Evolutionary conservation across 2,329 filamentous ascomycete species (phyloP), one percentile per base, ranked within the genome.

Genomic region (Phaeosphaeriaceae sp.): DNA sequence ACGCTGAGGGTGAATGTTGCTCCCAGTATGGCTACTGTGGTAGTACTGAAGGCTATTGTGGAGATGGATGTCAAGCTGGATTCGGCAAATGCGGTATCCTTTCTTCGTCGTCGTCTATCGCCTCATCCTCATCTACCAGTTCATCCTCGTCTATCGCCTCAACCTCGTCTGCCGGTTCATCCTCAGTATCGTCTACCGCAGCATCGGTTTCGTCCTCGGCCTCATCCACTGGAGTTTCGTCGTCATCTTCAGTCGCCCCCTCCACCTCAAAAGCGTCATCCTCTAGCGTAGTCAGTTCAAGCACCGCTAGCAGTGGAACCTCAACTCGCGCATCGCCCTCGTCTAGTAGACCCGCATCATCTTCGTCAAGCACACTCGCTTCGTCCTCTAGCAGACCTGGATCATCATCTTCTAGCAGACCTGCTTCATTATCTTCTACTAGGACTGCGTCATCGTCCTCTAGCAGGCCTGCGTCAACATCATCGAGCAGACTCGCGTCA

Each of bases 21-120:
- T 43, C 30, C 15, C 5, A 18, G 18, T 41, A 36, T 8, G 42
- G 42, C 4, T 41, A 36, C 17, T 54, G 46, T 17, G 46, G 50
- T 15, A 29, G 13, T 13, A 26, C 42, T 12, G 21, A n/a, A 6
- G 42, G 6, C 1, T 32, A 54, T 17, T 52, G 48, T 21, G 46
- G 48, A 13, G 33, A 9, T 2, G 42, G 32, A 1, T 58, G 54
- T 37, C 36, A 54, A 11, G 33, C 44, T 17, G 26, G 32, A 2
- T 57, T 46, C 15, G 54, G 54, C 2, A 54, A 48, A 12, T 57
- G 54, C 35, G 20, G 20, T 21, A 42, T 20, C 18, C 44, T 21
- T 13, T 13, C 23, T 13, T 42, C 40, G 5, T 34, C 29, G 7
- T 38, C 36, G n/a, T n/a, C n/a, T n/a, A n/a, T n/a, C n/a, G n/a